A percentile compares a stretch with the other conserved stretches of the same genome.
phyloP scores from a whole-genome alignment of 2,329 filamentous ascomycete species.

The Leptographium lundbergii region DNA sequence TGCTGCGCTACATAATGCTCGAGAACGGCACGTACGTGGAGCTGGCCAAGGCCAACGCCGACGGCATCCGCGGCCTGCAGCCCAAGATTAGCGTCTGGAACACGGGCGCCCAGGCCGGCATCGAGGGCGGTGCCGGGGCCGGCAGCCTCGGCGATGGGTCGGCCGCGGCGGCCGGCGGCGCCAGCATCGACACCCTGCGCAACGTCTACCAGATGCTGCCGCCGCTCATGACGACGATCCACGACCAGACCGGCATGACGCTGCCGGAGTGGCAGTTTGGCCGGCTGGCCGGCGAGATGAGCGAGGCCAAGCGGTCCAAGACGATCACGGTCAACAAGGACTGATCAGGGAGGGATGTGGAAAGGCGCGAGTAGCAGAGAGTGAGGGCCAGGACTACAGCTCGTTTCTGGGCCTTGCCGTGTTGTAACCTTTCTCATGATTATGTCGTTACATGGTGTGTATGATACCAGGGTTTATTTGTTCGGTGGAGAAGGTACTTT shows the following conservation, averaged over 20 bases:
- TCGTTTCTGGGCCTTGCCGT: neutral
- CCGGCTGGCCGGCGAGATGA: slow-evolving; percentile 22
- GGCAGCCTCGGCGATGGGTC: slow-evolving; percentile 20
- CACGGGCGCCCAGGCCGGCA: slow-evolving; percentile 42
- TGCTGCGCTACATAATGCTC: slow-evolving; percentile 81
- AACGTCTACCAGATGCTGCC: slow-evolving; percentile 79
- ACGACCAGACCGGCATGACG: slow-evolving; percentile 76
- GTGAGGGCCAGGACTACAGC: too few species aligned
- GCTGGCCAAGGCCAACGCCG: slow-evolving; percentile 65
- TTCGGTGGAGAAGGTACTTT: too few species aligned
- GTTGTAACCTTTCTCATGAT: slow-evolving; percentile 1
- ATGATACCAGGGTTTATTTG: too few species aligned
- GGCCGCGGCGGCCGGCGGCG: slow-evolving; percentile 26
- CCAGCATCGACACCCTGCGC: slow-evolving; percentile 51
- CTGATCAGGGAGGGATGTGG: neutral
- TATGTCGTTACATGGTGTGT: slow-evolving; percentile 13
- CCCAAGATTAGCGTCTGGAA: slow-evolving; percentile 91
- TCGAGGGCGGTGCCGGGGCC: slow-evolving; percentile 21
- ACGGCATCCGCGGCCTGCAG: slow-evolving; percentile 61
- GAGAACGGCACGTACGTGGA: slow-evolving; percentile 68
- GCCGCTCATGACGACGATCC: slow-evolving; percentile 71
- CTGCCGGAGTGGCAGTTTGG: slow-evolving; percentile 67
- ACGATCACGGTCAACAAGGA: slow-evolving; percentile 11
- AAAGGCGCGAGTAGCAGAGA: too few species aligned
- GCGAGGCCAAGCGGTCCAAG: slow-evolving; percentile 20